These are phyloP conservation scores for Avicennia marina DNA, from an alignment of 257 asterid species.

Conservation along the genomic window DNA sequence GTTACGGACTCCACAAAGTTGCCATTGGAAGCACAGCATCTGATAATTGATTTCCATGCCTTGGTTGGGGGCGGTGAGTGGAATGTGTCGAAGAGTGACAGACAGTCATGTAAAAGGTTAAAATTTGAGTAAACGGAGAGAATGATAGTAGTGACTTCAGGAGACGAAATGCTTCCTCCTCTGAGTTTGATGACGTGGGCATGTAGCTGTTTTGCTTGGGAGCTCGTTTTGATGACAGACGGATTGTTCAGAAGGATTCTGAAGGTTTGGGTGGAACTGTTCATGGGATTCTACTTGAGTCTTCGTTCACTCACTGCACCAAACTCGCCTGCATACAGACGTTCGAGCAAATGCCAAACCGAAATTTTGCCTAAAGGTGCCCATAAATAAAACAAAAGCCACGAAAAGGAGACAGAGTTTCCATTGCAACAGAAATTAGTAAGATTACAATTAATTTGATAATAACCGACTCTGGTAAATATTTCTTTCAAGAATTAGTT, in stretches of 20 bases:
- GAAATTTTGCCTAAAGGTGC: no score
- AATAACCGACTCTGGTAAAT: no score
- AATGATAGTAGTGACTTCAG: conserved; percentile 29
- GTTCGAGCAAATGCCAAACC: no score
- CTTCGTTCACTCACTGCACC: no score
- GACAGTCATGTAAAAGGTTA: conserved; percentile 50
- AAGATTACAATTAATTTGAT: no score
- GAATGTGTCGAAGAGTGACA: conserved; percentile 40
- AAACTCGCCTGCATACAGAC: no score
- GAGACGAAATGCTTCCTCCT: conserved; percentile 16
- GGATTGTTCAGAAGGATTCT: conserved; percentile 36
- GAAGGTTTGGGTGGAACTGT: conserved; percentile 22
- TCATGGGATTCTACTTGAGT: conserved; percentile 25
- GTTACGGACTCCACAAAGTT: conserved; percentile 41
- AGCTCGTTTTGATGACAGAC: conserved; percentile 48
- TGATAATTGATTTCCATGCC: conserved; percentile 79
- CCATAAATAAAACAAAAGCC: no score
- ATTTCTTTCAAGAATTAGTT: no score
- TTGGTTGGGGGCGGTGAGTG: conserved; percentile 48
- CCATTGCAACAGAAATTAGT: no score
- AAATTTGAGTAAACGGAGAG: conserved; percentile 69
- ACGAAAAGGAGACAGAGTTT: no score
- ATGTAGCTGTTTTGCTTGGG: conserved; percentile 77
- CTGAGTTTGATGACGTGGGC: conserved; percentile 61
- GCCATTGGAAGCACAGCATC: conserved; percentile 63